Percentiles rank a stretch among this genome's conserved stretches.
Conservation (phyloP, 768 basidiomycete genomes). For the Sarcomyxa edulis region DNA sequence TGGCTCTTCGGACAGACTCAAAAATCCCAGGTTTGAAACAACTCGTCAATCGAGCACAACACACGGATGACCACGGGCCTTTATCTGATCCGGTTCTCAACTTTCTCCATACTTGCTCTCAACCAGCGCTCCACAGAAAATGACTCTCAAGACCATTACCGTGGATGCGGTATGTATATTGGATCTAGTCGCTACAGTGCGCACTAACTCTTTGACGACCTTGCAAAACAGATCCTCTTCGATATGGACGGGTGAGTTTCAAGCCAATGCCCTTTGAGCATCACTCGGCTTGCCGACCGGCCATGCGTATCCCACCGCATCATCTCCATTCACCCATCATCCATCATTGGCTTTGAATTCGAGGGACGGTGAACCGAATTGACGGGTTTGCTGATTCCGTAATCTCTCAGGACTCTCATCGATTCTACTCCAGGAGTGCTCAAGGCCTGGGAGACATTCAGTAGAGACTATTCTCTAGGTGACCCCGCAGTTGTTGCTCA, state of each 20-base stretch:
- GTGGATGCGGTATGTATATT: constrained; percentile 48
- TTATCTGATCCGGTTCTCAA: too few relatives aligned
- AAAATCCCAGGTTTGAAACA: too few relatives aligned
- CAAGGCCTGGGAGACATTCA: constrained; percentile 71
- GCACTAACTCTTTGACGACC: constrained; percentile 6
- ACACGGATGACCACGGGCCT: too few relatives aligned
- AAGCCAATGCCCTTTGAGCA: neutral
- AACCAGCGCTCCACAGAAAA: constrained; percentile 11
- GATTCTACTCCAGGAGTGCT: constrained; percentile 85
- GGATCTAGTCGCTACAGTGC: constrained; percentile 1
- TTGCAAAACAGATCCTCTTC: constrained; percentile 47
- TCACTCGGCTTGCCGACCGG: constrained; percentile 5
- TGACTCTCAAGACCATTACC: constrained; percentile 26
- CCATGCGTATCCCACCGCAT: constrained; percentile 2
- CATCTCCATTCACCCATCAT: neutral
- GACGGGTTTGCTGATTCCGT: constrained; percentile 2
- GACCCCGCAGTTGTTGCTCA: constrained; percentile 43
- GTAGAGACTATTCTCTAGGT: constrained; percentile 52
- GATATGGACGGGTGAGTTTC: constrained; percentile 62
- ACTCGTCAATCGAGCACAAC: too few relatives aligned
- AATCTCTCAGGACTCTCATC: constrained; percentile 52
- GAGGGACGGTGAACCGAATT: too few relatives aligned
- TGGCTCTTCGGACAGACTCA: too few relatives aligned
- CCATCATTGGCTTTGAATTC: neutral
- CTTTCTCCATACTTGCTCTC: too few relatives aligned